A percentile compares a stretch with the other conserved stretches of the same genome.
phyloP scores from a whole-genome alignment of 2,329 filamentous ascomycete species.

The Trichoderma sp. region DNA sequence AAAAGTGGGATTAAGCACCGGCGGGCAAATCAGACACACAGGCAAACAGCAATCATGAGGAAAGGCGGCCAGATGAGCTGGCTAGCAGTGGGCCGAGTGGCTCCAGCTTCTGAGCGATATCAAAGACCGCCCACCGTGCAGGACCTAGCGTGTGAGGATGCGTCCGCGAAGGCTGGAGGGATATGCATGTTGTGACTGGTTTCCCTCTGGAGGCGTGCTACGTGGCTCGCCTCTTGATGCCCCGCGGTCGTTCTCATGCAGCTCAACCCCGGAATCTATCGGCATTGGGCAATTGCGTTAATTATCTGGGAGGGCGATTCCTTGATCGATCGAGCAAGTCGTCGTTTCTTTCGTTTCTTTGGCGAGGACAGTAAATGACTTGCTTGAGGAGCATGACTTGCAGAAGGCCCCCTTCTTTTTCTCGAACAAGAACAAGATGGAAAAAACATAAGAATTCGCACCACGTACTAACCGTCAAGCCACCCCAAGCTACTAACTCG shows the following conservation, averaged over 20 bases:
- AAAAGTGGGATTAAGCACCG: constrained; percentile 10
- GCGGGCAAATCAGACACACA: constrained; percentile 17
- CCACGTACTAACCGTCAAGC: constrained; percentile 12
- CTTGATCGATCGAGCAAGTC: neutral
- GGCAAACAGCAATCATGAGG: constrained; percentile 8
- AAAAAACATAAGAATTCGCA: neutral
- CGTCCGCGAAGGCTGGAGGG: constrained; percentile 21
- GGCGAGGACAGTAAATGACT: neutral
- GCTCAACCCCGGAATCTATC: constrained; percentile 29
- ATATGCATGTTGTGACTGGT: constrained; percentile 23
- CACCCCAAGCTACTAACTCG: neutral
- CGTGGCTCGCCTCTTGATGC: constrained; percentile 34
- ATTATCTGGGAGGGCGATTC: neutral
- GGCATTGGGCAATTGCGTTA: constrained; percentile 26
- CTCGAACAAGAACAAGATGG: neutral
- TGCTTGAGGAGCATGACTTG: constrained; percentile 12
- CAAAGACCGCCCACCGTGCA: constrained; percentile 19
- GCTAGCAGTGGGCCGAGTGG: constrained; percentile 19
- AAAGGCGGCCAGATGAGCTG: constrained; percentile 20
- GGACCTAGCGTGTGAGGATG: constrained; percentile 20
- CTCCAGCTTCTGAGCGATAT: constrained; percentile 19
- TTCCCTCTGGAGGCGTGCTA: constrained; percentile 34
- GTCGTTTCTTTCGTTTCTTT: neutral
- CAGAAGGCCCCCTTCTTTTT: neutral
- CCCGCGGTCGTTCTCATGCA: constrained; percentile 30